phyloP scores from a whole-genome alignment of 192 early-diverging fungal species.

The Coemansia sp. region DNA sequence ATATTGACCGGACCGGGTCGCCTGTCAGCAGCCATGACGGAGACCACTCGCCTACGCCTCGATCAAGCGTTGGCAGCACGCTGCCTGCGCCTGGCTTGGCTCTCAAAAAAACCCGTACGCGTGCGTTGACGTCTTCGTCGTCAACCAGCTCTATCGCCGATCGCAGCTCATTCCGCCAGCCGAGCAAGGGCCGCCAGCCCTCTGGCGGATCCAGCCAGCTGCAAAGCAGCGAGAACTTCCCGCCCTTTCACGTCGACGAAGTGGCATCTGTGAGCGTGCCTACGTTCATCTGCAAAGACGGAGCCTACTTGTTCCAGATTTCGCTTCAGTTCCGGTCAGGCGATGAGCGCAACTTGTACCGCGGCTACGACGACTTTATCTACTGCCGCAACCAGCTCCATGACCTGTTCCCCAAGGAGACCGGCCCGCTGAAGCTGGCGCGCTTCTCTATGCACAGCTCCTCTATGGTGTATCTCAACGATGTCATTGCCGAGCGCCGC shows the following conservation, averaged over 20 bases:
- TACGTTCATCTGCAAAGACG: constrained; percentile 66
- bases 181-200: constrained; percentile 48
- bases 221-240: constrained; percentile 44
- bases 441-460: constrained; percentile 65
- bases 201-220: constrained; percentile 44
- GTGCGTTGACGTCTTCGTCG: constrained; percentile 47
- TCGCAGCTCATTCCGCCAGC: constrained; percentile 47
- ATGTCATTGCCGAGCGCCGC: constrained; percentile 65
- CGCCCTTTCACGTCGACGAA: constrained; percentile 30
- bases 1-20: constrained; percentile 10
- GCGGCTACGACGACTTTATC: constrained; percentile 79
- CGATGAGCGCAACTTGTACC: constrained; percentile 61
- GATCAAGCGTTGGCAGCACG: constrained; percentile 22
- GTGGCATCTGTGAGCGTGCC: constrained; percentile 61
- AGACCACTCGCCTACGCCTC: constrained; percentile 33
- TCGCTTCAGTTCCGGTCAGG: constrained; percentile 56
- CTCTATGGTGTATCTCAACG: constrained; percentile 63
- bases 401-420: constrained; percentile 65
- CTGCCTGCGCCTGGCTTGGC: constrained; percentile 10
- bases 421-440: constrained; percentile 41
- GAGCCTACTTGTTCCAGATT: constrained; percentile 70
- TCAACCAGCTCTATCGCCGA: constrained; percentile 51
- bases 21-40: constrained; percentile 29
- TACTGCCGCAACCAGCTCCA: constrained; percentile 70
- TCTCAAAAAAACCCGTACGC: constrained; percentile 22